Evolutionary conservation across 805 yeast genomes (phyloP), one percentile per base, ranked within the genome.

Genomic region (Cyberlindnera nakhonratchasimensis): DNA sequence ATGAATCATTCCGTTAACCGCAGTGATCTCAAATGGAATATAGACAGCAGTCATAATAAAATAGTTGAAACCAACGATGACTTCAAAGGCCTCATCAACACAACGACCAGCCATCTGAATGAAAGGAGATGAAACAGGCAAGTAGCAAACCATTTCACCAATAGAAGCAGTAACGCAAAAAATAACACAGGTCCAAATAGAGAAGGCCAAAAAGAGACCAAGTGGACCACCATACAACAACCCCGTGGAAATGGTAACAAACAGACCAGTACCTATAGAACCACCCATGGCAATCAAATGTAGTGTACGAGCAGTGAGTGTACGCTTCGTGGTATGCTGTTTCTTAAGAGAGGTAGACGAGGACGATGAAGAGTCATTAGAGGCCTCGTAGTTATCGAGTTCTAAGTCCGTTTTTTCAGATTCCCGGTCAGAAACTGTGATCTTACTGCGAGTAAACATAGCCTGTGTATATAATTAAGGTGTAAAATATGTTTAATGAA

Each of bases 261-360:
- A 79, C 44, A 79, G 62, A 31, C 83, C 84, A 1, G 82, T 79
- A 44, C 86, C 83, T 26, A 80, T 72, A 32, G 80, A 70, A n/a
- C 82, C 79, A 14, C 84, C 84, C 34, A 79, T 70, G 21, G 85
- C 78, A 43, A 81, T 75, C 78, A 80, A 72, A 58, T 79, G 84
- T 48, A 80, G 62, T 52, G 77, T 82, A 57, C 80, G 66, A 8
- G 70, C 62, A 36, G 66, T 70, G 36, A 75, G 58, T 12, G 69
- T 65, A 50, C 76, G 65, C 14, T 46, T 40, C 3, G 42, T 46
- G 62, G 54, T 46, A 12, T 26, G 29, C n/a, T n/a, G n/a, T n/a
- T 29, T 36, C n/a, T 25, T 5, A 3, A 34, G 12, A 16, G 37
- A 25, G 9, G 50, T 43, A n/a, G 18, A 25, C 3, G 50, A 45